These are phyloP conservation scores for Rhizopus arrhizus DNA, from an alignment of 371 early-diverging fungal genomes.

Conservation along the genomic window DNA sequence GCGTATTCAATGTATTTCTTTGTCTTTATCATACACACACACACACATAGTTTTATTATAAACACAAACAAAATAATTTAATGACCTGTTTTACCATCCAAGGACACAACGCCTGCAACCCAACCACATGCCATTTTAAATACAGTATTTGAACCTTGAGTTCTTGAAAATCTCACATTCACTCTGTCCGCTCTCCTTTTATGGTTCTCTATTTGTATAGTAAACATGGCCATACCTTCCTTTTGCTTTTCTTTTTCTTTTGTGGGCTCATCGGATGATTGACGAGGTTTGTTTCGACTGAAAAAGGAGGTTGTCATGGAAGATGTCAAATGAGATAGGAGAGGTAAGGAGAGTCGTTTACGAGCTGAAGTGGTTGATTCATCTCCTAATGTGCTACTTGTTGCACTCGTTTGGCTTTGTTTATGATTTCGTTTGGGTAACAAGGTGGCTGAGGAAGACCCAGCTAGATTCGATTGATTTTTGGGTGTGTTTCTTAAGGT, in stretches of 20 bases:
- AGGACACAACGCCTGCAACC: slow-evolving; percentile 42
- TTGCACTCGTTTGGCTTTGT: slow-evolving; percentile 21
- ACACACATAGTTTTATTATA: not conserved
- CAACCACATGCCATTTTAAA: slow-evolving; percentile 53
- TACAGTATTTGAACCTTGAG: slow-evolving; percentile 43
- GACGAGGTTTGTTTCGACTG: slow-evolving; percentile 37
- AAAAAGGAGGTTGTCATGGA: slow-evolving; percentile 53
- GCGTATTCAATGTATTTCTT: too few relatives aligned
- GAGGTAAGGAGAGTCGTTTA: slow-evolving; percentile 35
- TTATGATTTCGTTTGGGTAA: slow-evolving; percentile 9
- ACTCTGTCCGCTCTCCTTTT: slow-evolving; percentile 14
- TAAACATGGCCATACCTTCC: slow-evolving; percentile 42
- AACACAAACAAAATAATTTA: not conserved
- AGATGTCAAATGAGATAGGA: slow-evolving; percentile 46
- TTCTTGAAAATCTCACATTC: slow-evolving; percentile 41
- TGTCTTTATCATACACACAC: not conserved
- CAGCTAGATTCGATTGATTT: slow-evolving; percentile 2
- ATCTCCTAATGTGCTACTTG: slow-evolving; percentile 8
- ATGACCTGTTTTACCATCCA: slow-evolving; percentile 15
- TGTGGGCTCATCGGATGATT: slow-evolving; percentile 32
- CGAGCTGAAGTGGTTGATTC: slow-evolving; percentile 9
- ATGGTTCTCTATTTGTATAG: slow-evolving; percentile 32
- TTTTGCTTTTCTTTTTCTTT: slow-evolving; percentile 20
- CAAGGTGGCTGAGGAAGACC: not conserved
- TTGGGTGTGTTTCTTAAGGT: slow-evolving; percentile 26